Evolutionary conservation across 495 filamentous ascomycete genomes (phyloP), one percentile per base, ranked within the genome.

Genomic region (Hyaloscypha finlandica): DNA sequence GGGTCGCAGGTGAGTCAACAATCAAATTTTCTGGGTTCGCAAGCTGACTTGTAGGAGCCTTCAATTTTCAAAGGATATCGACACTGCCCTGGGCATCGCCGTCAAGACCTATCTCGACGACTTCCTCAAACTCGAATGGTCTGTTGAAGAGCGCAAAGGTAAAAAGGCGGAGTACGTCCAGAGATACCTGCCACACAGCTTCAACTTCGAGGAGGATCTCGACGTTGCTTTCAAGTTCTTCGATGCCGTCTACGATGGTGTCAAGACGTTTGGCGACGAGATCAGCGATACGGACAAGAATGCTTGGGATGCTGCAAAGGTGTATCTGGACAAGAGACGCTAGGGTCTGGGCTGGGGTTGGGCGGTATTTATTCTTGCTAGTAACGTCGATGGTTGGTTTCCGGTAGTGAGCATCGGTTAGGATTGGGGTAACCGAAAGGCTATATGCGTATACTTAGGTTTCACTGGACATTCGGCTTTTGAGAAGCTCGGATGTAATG

Each of bases 101-200:
- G 91, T 95, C 30, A 93, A 96, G 76, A 93, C 91, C 6, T 94
- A 96, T 75, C 84, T 99, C 25, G 96, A 99, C 73, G 94, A 97
- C 61, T 79, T 85, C 31, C 78, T 87, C 53, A 84, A 86, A 6
- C 80, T 83, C 11, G 87, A 89, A 31, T 84, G 85, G 6, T 80
- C 85, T 12, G 82, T 85, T 12, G 83, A 85, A 61, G 87, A 88
- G 48, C 87, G 85, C 65, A 73, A 76, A 9, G 88, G 88, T 75
- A 86, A 80, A 56, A 70, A 77, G 45, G 70, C 69, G 22, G 71
- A 77, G 1, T 84, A 92, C 69, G 86, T 88, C 30, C 81, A 77
- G 3, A 91, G 85, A 77, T 94, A 75, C 65, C 77, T 97, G 71
- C 90, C 90, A 19, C 89, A 91, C 71, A 89, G 89, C 39, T 82